These are phyloP conservation scores for Leccinellum rugosiceps DNA, from an alignment of 768 basidiomycete species.

Conservation along the genomic window DNA sequence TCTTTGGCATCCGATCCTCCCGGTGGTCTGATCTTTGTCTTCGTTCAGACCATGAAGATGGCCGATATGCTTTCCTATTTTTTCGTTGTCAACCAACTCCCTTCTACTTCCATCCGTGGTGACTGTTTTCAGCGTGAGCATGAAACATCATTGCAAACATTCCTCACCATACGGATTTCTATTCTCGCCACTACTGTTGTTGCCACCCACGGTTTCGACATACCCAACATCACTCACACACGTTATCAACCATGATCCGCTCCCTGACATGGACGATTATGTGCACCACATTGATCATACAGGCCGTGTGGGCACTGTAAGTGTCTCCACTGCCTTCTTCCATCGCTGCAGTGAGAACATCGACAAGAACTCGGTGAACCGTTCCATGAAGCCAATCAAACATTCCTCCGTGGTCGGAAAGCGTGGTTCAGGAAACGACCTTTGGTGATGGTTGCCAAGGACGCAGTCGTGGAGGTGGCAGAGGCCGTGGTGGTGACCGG, in stretches of 20 bases:
- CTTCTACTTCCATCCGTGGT: constrained; percentile 96
- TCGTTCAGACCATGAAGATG: constrained; percentile 99
- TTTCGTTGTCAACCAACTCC: constrained; percentile 75
- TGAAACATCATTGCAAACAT: constrained; percentile 91
- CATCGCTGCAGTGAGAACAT: constrained; percentile 89
- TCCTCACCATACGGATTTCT: constrained; percentile 91
- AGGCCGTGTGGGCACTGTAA: constrained; percentile 97
- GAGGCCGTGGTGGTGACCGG: no score
- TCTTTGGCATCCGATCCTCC: constrained; percentile 71
- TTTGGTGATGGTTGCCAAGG: no score
- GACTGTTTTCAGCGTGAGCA: constrained; percentile 98
- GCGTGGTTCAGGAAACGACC: no score
- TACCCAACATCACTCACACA: constrained; percentile 99
- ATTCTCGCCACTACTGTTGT: constrained; percentile 98
- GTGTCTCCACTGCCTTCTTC: constrained; percentile 94
- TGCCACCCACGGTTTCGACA: constrained; percentile 95
- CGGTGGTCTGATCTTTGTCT: constrained; percentile 87
- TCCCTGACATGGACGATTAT: constrained; percentile 98
- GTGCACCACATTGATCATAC: constrained; percentile 98
- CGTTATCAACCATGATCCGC: constrained; percentile 96
- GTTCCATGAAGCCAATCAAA: no score
- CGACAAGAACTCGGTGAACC: no score
- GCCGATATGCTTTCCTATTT: constrained; percentile 98
- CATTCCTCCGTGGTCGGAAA: no score
- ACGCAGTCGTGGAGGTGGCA: no score